Conservation (phyloP, 2,329 filamentous ascomycete genomes). For the Claviceps sp. region DNA sequence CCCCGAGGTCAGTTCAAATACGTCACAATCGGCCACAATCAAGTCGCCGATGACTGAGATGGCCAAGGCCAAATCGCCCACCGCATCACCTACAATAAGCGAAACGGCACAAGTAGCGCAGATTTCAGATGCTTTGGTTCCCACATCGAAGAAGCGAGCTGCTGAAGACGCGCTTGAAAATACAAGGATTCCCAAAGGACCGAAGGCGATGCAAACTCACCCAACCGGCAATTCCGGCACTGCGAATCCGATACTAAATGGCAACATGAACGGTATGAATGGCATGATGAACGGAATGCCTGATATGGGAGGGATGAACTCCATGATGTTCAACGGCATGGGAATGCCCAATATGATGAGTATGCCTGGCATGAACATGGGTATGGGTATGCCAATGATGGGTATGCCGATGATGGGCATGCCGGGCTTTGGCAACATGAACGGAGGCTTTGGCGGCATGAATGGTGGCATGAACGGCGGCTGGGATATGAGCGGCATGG, state of each 20-base stretch:
- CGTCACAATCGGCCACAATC: slow-evolving; percentile 16
- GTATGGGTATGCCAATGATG: slow-evolving; percentile 17
- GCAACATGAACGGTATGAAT: slow-evolving; percentile 23
- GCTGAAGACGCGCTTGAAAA: slow-evolving; percentile 60
- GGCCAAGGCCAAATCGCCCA: slow-evolving; percentile 14
- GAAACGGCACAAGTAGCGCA: slow-evolving; percentile 11
- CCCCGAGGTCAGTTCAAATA: not conserved
- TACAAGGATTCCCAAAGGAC: slow-evolving; percentile 50
- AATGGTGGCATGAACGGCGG: slow-evolving; percentile 13
- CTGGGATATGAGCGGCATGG: slow-evolving; percentile 23
- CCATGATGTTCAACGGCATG: slow-evolving; percentile 12
- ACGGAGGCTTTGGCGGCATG: slow-evolving; percentile 13
- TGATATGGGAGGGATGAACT: slow-evolving; percentile 26
- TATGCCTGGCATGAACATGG: slow-evolving; percentile 16
- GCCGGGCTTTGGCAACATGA: slow-evolving; percentile 8
- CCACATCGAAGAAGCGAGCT: slow-evolving; percentile 60
- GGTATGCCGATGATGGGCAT: slow-evolving; percentile 15
- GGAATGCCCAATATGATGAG: slow-evolving; percentile 22
- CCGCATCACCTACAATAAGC: slow-evolving; percentile 16
- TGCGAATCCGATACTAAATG: slow-evolving; percentile 27
- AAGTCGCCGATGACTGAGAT: slow-evolving; percentile 17
- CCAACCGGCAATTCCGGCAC: slow-evolving; percentile 22
- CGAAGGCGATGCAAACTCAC: slow-evolving; percentile 49
- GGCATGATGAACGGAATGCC: slow-evolving; percentile 29
- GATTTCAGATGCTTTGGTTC: slow-evolving; percentile 17